phyloP scores from a whole-genome alignment of 257 asterid genomes.

The Solanum pinnatisectum region DNA sequence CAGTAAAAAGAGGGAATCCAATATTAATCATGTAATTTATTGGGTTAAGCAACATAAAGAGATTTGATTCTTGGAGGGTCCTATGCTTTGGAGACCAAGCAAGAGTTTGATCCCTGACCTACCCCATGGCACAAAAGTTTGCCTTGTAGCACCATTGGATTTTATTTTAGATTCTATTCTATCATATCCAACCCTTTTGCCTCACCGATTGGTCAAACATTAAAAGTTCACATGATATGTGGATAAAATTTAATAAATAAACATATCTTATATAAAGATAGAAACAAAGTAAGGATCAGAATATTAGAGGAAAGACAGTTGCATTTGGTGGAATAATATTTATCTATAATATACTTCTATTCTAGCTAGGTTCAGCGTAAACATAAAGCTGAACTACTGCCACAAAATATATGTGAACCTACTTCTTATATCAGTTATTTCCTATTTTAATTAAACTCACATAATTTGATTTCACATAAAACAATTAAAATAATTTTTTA shows the following conservation, averaged over 20 bases:
- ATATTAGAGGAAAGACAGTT: background rate
- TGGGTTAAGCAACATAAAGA: background rate
- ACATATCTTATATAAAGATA: background rate
- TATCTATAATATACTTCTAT: background rate
- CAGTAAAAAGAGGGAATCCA: background rate
- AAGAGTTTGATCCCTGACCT: background rate
- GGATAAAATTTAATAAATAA: background rate
- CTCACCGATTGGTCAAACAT: background rate
- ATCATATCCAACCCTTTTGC: background rate
- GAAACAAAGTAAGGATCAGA: background rate
- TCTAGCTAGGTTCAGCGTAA: background rate
- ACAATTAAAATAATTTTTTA: background rate
- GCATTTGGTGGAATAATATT: background rate
- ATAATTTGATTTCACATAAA: background rate
- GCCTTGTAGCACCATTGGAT: background rate
- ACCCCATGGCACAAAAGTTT: background rate
- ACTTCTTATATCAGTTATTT: too few relatives aligned
- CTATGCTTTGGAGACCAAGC: background rate
- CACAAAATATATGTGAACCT: background rate
- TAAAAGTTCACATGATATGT: background rate
- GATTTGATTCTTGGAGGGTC: background rate
- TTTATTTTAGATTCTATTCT: background rate
- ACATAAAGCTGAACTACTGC: background rate
- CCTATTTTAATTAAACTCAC: background rate
- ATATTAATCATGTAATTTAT: background rate